These are phyloP conservation scores for Solanum chaucha DNA, from an alignment of 257 asterid genomes.

Conservation along the genomic window DNA sequence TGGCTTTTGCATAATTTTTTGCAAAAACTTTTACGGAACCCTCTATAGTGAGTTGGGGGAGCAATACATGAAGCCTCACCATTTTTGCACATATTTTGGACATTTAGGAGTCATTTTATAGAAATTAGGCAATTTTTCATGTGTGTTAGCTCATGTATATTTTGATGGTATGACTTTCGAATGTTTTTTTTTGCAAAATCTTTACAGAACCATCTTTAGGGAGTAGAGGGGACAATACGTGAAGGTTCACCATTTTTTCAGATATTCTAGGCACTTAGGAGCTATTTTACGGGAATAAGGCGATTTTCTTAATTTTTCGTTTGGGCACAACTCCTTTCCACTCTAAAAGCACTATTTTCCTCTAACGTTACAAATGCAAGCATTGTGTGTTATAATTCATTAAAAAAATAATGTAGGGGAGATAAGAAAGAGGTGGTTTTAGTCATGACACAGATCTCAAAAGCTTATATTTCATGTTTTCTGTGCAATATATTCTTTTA, in stretches of 20 bases:
- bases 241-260: background rate
- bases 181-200: background rate
- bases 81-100: background rate
- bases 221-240: background rate
- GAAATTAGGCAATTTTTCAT: too few relatives aligned
- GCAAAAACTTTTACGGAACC: background rate
- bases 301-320: too few relatives aligned
- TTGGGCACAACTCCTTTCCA: background rate
- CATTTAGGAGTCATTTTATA: background rate
- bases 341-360: background rate
- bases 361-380: too few relatives aligned
- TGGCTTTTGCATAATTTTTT: too few relatives aligned
- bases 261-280: too few relatives aligned
- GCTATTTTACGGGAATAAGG: too few relatives aligned
- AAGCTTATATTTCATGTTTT: background rate
- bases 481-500: background rate
- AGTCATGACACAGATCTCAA: background rate
- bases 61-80: background rate
- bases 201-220: background rate
- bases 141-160: background rate
- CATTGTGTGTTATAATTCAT: background rate
- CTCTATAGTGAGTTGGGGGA: background rate
- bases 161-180: background rate
- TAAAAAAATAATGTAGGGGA: background rate
- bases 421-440: background rate